Conservation (phyloP, 148 eudicot species). For the Cornus kousa region DNA sequence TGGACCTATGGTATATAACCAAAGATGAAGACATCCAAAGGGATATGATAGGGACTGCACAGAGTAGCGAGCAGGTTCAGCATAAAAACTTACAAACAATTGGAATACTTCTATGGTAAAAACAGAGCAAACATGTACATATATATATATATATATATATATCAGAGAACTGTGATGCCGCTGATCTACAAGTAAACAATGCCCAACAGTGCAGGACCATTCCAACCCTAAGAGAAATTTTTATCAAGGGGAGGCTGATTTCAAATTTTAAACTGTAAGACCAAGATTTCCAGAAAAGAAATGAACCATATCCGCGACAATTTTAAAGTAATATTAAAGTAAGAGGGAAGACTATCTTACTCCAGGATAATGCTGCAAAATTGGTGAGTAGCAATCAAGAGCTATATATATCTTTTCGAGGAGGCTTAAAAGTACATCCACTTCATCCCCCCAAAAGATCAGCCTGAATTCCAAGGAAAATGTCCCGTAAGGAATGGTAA, state of each 20-base stretch:
- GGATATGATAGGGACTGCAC: too few species aligned
- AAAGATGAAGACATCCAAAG: background rate
- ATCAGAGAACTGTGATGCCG: background rate
- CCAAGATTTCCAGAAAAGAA: too few species aligned
- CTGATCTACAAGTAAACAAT: background rate
- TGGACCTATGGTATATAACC: background rate
- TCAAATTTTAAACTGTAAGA: background rate
- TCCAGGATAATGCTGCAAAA: constrained; percentile 90
- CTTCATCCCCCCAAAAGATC: constrained; percentile 94
- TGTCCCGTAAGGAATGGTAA: background rate
- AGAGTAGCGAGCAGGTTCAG: too few species aligned
- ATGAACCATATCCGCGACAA: background rate
- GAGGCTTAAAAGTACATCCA: constrained; percentile 68
- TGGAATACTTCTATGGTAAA: background rate
- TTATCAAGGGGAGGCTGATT: too few species aligned
- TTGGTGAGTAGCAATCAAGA: constrained; percentile 89
- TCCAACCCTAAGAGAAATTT: background rate
- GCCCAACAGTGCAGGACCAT: background rate
- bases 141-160: too few species aligned
- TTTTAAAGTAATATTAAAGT: background rate
- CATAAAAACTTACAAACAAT: too few species aligned
- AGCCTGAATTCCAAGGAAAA: constrained; percentile 49
- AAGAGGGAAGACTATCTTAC: constrained; percentile 40
- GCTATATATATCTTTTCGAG: constrained; percentile 89
- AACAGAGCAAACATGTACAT: background rate